A percentile compares a stretch with the other conserved stretches of the same genome.
These are phyloP conservation scores for Curvularia hawaiiensis DNA, from an alignment of 2,329 filamentous ascomycete genomes.

Conservation along the genomic window DNA sequence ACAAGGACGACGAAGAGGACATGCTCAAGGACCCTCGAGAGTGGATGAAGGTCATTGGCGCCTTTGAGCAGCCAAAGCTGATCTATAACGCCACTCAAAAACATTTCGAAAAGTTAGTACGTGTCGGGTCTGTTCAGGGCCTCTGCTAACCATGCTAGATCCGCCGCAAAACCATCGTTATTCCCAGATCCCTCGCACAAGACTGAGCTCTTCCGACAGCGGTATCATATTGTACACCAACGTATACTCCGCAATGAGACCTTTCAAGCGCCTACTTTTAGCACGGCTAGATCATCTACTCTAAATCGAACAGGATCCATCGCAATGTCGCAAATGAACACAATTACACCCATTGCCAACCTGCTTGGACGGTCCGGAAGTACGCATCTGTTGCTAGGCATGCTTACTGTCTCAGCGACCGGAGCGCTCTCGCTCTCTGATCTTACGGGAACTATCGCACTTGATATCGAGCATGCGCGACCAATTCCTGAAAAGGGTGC, in stretches of 20 bases:
- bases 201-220: constrained; percentile 83
- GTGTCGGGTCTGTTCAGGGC: accelerated
- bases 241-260: constrained; percentile 89
- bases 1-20: constrained; percentile 63
- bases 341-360: constrained; percentile 83
- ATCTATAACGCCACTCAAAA: constrained; percentile 81
- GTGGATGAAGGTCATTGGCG: constrained; percentile 83
- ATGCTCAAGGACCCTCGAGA: constrained; percentile 70
- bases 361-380: constrained; percentile 79
- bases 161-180: constrained; percentile 49
- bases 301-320: constrained; percentile 65
- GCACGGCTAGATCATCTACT: constrained; percentile 58
- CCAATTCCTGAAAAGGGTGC: constrained; percentile 83
- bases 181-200: constrained; percentile 81
- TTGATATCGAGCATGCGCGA: constrained; percentile 81
- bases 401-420: constrained; percentile 79
- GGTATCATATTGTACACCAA: constrained; percentile 92
- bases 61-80: constrained; percentile 83
- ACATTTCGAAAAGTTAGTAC: constrained; percentile 77
- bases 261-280: constrained; percentile 82
- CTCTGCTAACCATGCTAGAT: constrained; percentile 34
- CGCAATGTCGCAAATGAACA: constrained; percentile 65
- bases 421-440: constrained; percentile 85
- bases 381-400: constrained; percentile 83
- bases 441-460: constrained; percentile 81